phyloP scores from a whole-genome alignment of 75 land plant genomes.

The Sequoiadendron giganteum region DNA sequence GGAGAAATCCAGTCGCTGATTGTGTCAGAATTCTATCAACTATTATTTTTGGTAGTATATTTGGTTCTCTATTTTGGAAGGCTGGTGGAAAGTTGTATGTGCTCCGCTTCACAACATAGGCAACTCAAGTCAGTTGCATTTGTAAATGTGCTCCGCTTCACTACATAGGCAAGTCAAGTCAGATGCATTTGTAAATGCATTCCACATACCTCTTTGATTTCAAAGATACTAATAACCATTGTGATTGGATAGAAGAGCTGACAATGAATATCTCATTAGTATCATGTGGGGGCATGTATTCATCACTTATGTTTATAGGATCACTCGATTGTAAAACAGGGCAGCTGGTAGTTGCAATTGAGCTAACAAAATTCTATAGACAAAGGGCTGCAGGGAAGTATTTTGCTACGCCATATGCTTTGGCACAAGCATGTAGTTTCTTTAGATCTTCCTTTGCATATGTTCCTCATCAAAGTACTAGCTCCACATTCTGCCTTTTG shows the following conservation, averaged over 20 bases:
- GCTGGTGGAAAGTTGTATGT: conserved; percentile 27
- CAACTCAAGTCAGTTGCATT: neutral
- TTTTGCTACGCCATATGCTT: conserved; percentile 84
- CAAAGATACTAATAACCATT: neutral
- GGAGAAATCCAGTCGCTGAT: conserved; percentile 44
- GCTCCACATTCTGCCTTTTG: neutral
- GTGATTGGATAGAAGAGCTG: conserved; percentile 5
- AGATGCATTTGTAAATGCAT: conserved; percentile 2
- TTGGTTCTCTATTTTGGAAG: conserved; percentile 40
- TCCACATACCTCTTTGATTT: neutral
- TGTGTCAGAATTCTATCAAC: conserved; percentile 38
- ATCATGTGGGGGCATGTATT: conserved; percentile 77
- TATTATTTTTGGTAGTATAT: conserved; percentile 22
- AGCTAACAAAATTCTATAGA: conserved; percentile 74
- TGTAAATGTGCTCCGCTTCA: too few species aligned
- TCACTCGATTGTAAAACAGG: conserved; percentile 75
- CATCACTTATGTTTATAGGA: conserved; percentile 78
- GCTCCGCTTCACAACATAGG: neutral
- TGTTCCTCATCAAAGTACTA: neutral
- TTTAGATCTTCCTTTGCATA: neutral
- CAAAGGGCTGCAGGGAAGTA: conserved; percentile 96
- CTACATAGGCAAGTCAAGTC: too few species aligned
- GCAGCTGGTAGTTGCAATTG: conserved; percentile 79
- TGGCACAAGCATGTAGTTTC: too few species aligned
- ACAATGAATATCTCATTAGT: conserved; percentile 35